Evolutionary conservation across 306 rosid species (phyloP).

Genomic region (Mimosa pudica): DNA sequence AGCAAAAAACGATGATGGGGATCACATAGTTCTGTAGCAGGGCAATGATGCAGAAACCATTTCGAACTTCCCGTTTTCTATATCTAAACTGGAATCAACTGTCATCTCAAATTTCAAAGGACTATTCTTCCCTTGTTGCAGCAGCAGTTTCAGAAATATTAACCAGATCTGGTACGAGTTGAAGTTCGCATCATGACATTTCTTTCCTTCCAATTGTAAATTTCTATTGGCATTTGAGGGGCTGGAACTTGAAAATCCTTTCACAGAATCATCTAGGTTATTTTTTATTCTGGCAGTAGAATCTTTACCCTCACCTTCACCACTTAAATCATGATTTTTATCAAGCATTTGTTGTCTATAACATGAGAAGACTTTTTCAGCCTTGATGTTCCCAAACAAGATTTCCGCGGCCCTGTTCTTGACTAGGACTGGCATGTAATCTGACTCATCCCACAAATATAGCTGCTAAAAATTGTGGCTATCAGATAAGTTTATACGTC

Average conservation of each 20-base stretch:
- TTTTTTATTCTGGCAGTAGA: neutral
- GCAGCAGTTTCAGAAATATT: constrained; percentile 63
- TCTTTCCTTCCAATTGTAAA: constrained; percentile 35
- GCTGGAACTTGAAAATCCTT: constrained; percentile 38
- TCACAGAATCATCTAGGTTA: constrained; percentile 28
- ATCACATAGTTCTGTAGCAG: constrained; percentile 46
- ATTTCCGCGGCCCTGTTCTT: constrained; percentile 76
- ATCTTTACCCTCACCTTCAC: constrained; percentile 19
- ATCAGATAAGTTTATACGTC: constrained; percentile 3
- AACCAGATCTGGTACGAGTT: constrained; percentile 55
- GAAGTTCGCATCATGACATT: constrained; percentile 21
- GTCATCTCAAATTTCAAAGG: constrained; percentile 63
- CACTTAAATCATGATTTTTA: constrained; percentile 24
- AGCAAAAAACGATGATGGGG: neutral
- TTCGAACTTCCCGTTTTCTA: constrained; percentile 75
- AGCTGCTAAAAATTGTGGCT: constrained; percentile 50
- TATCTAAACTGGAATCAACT: constrained; percentile 52
- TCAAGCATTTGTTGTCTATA: constrained; percentile 42
- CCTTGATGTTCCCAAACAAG: constrained; percentile 82
- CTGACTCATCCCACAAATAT: constrained; percentile 78
- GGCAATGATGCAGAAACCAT: constrained; percentile 64
- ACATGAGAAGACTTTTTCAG: constrained; percentile 57
- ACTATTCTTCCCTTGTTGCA: constrained; percentile 67
- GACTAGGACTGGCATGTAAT: constrained; percentile 59
- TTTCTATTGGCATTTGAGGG: constrained; percentile 30